Base-by-base conservation (phyloP, 805 yeast genomes). In the Candida endomychidarum region DNA sequence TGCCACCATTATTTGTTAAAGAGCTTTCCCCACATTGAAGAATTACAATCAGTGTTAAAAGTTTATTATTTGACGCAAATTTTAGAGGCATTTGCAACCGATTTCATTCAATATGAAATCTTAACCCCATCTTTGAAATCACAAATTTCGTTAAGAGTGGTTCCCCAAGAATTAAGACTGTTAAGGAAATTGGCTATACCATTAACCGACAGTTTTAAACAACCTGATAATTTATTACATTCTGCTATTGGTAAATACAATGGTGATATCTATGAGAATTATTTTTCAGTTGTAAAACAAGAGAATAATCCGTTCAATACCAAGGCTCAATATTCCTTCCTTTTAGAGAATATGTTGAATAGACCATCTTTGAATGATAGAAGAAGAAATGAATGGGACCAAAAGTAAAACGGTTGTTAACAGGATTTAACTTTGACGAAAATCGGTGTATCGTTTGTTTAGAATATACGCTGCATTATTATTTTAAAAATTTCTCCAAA, bases 191-290 rank as follows among this genome's bases (percentile, higher is more conserved):
- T 83, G 53, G 85, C 83, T 40, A 78, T 87, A 58, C 83, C 85
- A 1, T 70, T 86, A 52, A 84, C 95, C 4, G 97, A 89, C 62
- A 75, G 95, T 1, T 89, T 89, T 72, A 79, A 83, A 62, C 74
- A 84, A 47, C 79, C 87, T 28, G 96, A 89, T 64, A 83, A 75
- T 58, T 77, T 84, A 67, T 74, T 89, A 56, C 86, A 88, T 60
- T 80, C 96, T 0, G 81, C 93, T 4, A 75, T 89, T 42, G 97
- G 96, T 34, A 74, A 71, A 42, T 82, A 75, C 62, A 80, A 85
- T 52, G 96, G 96, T 43, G 82, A 89, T 59, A 81, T 86, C 41
- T 89, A 88, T 66, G 80, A 81, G 56, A 80, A 85, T 60, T 88
- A 88, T 66, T 83, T 82, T 56, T 64, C 56, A 18, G 67, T 70